Evolutionary conservation across 1,284 basidiomycete genomes (phyloP).

Genomic region (Heterobasidion irregulare): DNA sequence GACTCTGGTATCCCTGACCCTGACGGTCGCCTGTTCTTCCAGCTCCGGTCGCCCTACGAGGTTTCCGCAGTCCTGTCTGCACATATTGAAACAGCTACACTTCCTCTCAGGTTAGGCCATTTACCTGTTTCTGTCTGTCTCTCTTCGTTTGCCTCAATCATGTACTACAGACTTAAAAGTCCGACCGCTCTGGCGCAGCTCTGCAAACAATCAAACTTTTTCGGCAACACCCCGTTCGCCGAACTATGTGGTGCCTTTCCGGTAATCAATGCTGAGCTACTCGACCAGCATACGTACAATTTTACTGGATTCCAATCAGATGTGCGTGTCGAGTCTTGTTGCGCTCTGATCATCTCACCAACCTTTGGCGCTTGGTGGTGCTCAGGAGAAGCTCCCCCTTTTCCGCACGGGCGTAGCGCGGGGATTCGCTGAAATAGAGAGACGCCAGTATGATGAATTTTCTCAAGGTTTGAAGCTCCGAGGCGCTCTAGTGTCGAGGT

Average conservation of each 20-base stretch:
- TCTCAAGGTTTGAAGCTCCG: neutral
- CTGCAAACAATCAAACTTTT: conserved; percentile 43
- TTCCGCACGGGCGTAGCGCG: conserved; percentile 7
- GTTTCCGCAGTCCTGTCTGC: conserved; percentile 58
- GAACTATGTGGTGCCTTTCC: conserved; percentile 51
- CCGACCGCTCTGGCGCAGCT: conserved; percentile 36
- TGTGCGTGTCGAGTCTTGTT: neutral
- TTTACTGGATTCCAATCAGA: conserved; percentile 28
- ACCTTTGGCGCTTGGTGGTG: neutral
- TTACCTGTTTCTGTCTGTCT: neutral
- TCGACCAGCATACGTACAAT: conserved; percentile 29
- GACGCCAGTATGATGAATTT: conserved; percentile 1
- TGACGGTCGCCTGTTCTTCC: conserved; percentile 7
- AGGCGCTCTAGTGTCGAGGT: conserved; percentile 2
- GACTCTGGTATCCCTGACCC: conserved; percentile 1
- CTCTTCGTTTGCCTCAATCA: neutral
- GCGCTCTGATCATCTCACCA: neutral
- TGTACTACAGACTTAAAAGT: conserved; percentile 27
- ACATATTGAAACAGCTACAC: conserved; percentile 58
- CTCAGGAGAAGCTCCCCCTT: neutral
- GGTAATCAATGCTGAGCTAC: conserved; percentile 13
- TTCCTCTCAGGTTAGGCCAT: conserved; percentile 33
- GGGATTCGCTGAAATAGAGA: conserved; percentile 6
- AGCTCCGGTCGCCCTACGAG: conserved; percentile 41
- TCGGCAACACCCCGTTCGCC: conserved; percentile 46